These are phyloP conservation scores for Linderina pennispora DNA, from an alignment of 192 early-diverging fungal genomes.

Conservation along the genomic window DNA sequence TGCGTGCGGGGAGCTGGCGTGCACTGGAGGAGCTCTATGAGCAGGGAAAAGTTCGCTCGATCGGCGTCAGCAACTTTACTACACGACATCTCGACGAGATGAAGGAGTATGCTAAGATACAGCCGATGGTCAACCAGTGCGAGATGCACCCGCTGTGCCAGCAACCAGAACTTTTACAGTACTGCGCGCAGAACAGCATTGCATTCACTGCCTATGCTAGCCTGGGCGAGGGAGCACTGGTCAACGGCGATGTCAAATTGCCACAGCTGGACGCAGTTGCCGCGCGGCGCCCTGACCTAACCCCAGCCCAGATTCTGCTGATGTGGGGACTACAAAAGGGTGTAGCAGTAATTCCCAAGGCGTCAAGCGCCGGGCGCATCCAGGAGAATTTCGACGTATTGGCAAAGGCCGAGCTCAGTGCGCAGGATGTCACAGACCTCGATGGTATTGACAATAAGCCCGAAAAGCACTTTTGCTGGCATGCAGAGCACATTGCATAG, in stretches of 20 bases:
- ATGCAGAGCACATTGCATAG: conserved; percentile 5
- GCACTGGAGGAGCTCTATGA: conserved; percentile 59
- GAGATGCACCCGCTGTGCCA: conserved; percentile 62
- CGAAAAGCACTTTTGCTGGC: conserved; percentile 22
- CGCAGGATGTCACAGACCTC: conserved; percentile 5
- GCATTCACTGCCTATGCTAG: conserved; percentile 66
- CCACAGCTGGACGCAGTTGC: conserved; percentile 17
- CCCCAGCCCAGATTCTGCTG: conserved; percentile 49
- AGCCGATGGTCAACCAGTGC: conserved; percentile 65
- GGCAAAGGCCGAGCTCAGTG: not conserved
- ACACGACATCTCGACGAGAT: conserved; percentile 53
- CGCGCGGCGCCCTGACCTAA: conserved; percentile 15
- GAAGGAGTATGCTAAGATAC: conserved; percentile 46
- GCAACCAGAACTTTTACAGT: conserved; percentile 51
- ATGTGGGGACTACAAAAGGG: conserved; percentile 64
- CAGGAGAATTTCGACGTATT: conserved; percentile 17
- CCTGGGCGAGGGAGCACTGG: conserved; percentile 53
- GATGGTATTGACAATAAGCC: not conserved
- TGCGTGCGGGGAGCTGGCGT: conserved; percentile 54
- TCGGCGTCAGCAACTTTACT: conserved; percentile 73
- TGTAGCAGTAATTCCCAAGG: conserved; percentile 63
- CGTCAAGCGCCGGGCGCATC: conserved; percentile 20
- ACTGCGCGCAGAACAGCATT: conserved; percentile 52
- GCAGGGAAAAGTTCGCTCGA: conserved; percentile 52
- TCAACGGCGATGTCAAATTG: conserved; percentile 9